Base-by-base conservation (phyloP, 148 eudicot species). In the Mesembryanthemum crystallinum region DNA sequence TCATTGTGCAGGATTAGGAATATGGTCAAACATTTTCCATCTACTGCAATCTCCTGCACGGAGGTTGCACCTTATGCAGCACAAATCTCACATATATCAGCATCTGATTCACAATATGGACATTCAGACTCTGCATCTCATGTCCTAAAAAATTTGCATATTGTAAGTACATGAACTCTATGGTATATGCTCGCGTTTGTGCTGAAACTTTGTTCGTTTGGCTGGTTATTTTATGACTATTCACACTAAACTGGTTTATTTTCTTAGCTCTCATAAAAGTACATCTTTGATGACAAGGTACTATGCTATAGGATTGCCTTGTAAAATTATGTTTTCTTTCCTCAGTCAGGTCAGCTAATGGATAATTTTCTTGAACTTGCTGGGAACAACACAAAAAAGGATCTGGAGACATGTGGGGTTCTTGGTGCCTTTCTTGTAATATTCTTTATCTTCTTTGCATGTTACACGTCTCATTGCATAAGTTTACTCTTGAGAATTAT, bases 381-480 rank as follows among this genome's bases (percentile, higher is more conserved):
- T 52, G 79, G 71, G 52, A 88, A 80, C 67, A 90, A 85, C 87
- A 90, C 90, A 33, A n/a, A 68, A 43, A 86, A 85, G 57, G 88
- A 90, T 88, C 78, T 92, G 64, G 97, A 92, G 81, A 92, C 97
- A 27, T 92, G 97, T 86, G 97, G 94, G 79, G 87, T 92, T 76
- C 89, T 92, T 73, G 94, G 89, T 73, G 97, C 97, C 76, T 88
- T 75, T 69, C 89, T 90, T 70, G 97, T 92, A 84, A 86, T 88
- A 62, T 49, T 62, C 67, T 35, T 55, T 54, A 27, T 75, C 23
- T 71, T 60, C n/a, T 60, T 60, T 23, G n/a, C 55, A 39, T 23
- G 32, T 71, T 33, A 35, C 68, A 0, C 17, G 42, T 43, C 11
- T 74, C 0, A 7, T n/a, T 45, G 69, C 11, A n/a, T 47, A 43